A percentile compares a stretch with the other conserved stretches of the same genome.
Conservation (phyloP, 352 stramenopile genomes). For the Globisporangium radiosum region DNA sequence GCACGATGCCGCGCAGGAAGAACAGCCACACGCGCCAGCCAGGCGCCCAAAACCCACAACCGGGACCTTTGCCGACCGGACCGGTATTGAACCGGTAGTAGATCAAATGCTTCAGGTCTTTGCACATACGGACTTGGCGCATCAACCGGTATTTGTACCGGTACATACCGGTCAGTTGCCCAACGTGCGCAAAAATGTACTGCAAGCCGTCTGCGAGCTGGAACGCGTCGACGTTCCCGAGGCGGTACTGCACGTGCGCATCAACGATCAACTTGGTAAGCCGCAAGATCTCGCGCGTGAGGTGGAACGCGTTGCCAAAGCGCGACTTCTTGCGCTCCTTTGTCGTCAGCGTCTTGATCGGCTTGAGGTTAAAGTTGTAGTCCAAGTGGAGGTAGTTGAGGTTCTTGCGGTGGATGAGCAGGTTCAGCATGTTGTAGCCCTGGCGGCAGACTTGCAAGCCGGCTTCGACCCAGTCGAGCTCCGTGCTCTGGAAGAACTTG, state of each 20-base stretch:
- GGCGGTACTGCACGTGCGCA: conserved; percentile 98
- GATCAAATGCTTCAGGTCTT: conserved; percentile 99
- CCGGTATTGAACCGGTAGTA: conserved; percentile 99
- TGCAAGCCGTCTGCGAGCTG: conserved; percentile 99
- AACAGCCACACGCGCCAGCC: conserved; percentile 99
- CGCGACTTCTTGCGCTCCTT: conserved; percentile 99
- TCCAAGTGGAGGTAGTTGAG: conserved; percentile 99
- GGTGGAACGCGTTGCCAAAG: conserved; percentile 94
- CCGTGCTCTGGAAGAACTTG: conserved; percentile 99
- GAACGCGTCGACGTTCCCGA: conserved; percentile 99
- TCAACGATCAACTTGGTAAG: conserved; percentile 99
- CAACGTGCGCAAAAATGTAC: conserved; percentile 99
- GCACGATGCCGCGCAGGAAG: conserved; percentile 98
- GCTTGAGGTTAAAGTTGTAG: conserved; percentile 99
- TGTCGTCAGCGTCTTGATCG: conserved; percentile 99
- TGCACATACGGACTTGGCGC: conserved; percentile 98
- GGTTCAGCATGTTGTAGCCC: conserved; percentile 99
- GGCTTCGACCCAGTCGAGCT: conserved; percentile 99
- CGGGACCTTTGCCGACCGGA: conserved; percentile 98
- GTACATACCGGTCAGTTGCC: conserved; percentile 99
- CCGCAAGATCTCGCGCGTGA: conserved; percentile 97
- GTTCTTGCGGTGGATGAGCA: conserved; percentile 99
- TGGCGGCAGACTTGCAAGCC: conserved; percentile 97
- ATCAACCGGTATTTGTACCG: conserved; percentile 99
- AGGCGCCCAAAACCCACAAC: conserved; percentile 98